Evolutionary conservation across 1,284 basidiomycete species (phyloP), one percentile per base, ranked within the genome.

Genomic region (Apiotrichum domesticum): DNA sequence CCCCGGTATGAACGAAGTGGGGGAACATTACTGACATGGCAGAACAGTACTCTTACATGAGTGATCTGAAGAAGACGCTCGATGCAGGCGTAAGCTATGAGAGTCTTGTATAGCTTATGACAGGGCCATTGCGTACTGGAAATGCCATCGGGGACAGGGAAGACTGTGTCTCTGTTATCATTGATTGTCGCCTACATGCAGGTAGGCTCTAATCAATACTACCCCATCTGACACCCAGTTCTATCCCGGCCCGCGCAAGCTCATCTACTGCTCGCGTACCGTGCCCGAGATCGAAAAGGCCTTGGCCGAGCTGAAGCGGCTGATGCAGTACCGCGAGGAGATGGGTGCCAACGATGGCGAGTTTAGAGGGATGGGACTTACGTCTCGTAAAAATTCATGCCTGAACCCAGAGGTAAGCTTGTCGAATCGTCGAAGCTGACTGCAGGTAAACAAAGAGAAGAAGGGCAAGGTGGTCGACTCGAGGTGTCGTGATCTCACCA

Each of bases 231-330:
- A 32, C 35, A 29, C 3, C 29, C 63, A 94, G 89, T 96, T 93
- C 77, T 91, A 94, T 72, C 89, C 92, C 8, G 87, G 86, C 7
- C 86, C 87, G 61, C 84, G 96, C 62, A 98, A 98, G 76, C 85
- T 99, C 64, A 88, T 99, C 65, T 99, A 99, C 76, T 99, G 96
- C 77, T 98, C 96, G 32, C 94, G 96, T 71, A 99, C 96, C 3
- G 96, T 99, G n/a, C 96, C 96, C 6, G 96, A 99, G 78, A 99
- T 99, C 66, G 96, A 99, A 77, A 99, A 99, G 76, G 96, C 96
- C 0, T 80, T 99, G 48, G 86, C 50, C 32, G 49, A 99, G 79
- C 79, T 99, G 70, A 96, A 98, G 76, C 81, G 95, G 47, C 79
- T 99, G 42, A 92, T 99, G 87, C 85, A 85, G 39, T 98, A 98